Conservation (phyloP, 495 filamentous ascomycete genomes). For the Aspergillus carlsbadensis region DNA sequence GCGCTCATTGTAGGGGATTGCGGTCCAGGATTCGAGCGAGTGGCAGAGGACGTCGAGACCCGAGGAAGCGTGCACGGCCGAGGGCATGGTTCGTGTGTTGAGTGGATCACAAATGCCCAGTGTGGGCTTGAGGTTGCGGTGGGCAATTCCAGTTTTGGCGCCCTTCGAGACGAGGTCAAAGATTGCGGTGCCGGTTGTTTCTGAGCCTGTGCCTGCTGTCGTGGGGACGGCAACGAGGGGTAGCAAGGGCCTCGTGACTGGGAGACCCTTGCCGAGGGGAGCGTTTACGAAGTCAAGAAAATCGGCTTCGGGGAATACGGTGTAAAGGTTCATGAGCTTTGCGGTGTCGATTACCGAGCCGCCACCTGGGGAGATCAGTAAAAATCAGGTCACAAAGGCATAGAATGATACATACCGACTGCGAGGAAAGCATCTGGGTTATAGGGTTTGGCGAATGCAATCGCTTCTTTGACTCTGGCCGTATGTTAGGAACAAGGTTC, state of each 20-base stretch:
- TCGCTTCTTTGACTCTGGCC: constrained; percentile 68
- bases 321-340: constrained; percentile 97
- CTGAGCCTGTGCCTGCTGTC: constrained; percentile 90
- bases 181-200: constrained; percentile 97
- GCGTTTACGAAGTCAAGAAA: constrained; percentile 98
- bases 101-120: constrained; percentile 94
- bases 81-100: constrained; percentile 93
- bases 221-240: constrained; percentile 93
- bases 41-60: constrained; percentile 96
- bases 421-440: constrained; percentile 85
- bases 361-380: constrained; percentile 37
- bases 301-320: constrained; percentile 78
- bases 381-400: background rate
- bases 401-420: constrained; percentile 59
- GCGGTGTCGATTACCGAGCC: constrained; percentile 94
- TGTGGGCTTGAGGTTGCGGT: constrained; percentile 91
- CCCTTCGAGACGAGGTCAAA: constrained; percentile 88
- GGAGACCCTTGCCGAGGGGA: constrained; percentile 82
- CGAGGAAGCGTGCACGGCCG: constrained; percentile 82
- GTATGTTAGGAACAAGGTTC: background rate
- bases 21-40: constrained; percentile 90
- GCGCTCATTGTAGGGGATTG: constrained; percentile 87
- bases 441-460: constrained; percentile 76
- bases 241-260: constrained; percentile 72
- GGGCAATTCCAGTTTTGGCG: constrained; percentile 93